Conservation (phyloP, 208 protist genomes). For the Herpetomonas tarakana region DNA sequence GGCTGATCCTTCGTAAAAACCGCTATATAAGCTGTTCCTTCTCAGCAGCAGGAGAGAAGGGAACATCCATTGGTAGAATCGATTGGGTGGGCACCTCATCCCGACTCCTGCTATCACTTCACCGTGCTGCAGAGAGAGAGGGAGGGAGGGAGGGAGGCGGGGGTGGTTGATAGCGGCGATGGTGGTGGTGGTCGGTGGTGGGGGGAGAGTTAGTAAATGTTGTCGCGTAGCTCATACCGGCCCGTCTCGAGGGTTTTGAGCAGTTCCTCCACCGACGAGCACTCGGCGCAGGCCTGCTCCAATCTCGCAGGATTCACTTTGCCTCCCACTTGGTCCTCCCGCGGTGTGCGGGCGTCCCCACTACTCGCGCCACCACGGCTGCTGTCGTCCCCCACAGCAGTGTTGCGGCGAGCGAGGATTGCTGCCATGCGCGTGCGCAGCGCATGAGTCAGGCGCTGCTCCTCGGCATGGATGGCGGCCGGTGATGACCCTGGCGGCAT, state of each 20-base stretch:
- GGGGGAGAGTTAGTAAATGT: constrained; percentile 1
- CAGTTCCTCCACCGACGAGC: background rate
- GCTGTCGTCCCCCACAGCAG: background rate
- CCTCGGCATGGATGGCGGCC: background rate
- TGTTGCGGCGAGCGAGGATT: background rate
- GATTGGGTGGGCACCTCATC: too few species aligned
- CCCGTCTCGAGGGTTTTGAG: background rate
- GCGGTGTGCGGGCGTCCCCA: too few species aligned
- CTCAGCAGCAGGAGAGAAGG: too few species aligned
- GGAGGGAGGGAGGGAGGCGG: too few species aligned
- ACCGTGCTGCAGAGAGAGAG: too few species aligned
- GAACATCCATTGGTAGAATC: too few species aligned
- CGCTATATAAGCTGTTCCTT: too few species aligned
- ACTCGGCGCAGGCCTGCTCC: constrained; percentile 3
- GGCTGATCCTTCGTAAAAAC: too few species aligned
- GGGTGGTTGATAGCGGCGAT: too few species aligned
- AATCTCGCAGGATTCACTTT: background rate
- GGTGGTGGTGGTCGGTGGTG: too few species aligned
- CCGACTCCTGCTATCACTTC: too few species aligned
- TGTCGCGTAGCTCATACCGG: background rate
- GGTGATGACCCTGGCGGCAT: background rate
- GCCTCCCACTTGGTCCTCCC: background rate
- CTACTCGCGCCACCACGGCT: background rate
- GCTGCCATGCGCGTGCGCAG: background rate
- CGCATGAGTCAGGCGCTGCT: background rate